Base-by-base conservation (phyloP, 441 rosid genomes). In the Erysimum pusillum region DNA sequence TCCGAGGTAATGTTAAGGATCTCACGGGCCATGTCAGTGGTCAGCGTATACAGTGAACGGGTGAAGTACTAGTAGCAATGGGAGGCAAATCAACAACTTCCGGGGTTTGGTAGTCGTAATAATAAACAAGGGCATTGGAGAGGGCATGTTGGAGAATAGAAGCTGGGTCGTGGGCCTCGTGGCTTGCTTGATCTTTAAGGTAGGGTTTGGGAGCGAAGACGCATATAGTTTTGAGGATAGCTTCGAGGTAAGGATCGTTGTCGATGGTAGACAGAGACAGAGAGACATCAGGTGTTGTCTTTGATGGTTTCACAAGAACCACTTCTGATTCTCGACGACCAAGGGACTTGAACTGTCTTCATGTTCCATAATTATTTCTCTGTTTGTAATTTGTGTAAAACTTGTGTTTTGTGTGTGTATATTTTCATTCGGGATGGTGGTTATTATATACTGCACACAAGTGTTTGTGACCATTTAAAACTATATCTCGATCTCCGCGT, bases 241-340 rank as follows among this genome's bases (percentile, higher is more conserved):
- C 2, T 73, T 84, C 88, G 14, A 65, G 15, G 60, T n/a, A n/a
- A 15, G 54, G 85, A 64, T 84, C 76, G 31, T 85, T 87, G 81
- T 87, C 89, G 36, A 85, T 69, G 35, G 87, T 69, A 39, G 91
- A 84, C 25, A 85, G 71, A 59, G 81, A 80, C 5, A 87, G 82
- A 51, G 78, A 36, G 56, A 81, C 77, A 9, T 36, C 36, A 41
- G 86, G 89, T 9, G 79, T 84, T 38, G 88, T 82, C 59, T 80
- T 80, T 60, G 82, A 79, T 35, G 90, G 88, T 71, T 87, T 79
- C 12, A 84, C 64, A 2, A 82, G 66, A 56, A 73, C 73, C 38
- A 83, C 72, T n/a, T 80, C 81, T 58, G 83, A 83, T 51, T 85
- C 18, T 78, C 79, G 44, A 85, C 76, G 7, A 63, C 76, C 51